Percentiles rank a stretch among this genome's conserved stretches.
Conservation (phyloP, 805 yeast genomes). For the Scheffersomyces amazonensis region DNA sequence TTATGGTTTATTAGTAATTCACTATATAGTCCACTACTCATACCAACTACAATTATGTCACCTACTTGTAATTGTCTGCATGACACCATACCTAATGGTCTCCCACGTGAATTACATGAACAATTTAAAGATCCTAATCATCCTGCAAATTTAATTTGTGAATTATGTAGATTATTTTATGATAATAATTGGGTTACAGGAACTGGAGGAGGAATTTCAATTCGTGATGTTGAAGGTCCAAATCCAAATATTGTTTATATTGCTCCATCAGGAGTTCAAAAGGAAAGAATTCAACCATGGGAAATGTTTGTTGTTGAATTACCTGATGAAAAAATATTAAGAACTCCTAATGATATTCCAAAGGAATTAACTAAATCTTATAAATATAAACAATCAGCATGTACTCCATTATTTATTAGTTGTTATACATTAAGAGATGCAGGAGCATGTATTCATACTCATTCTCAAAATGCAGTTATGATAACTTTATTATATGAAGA, state of each 20-base stretch:
- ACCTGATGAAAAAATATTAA: slow-evolving; percentile 48
- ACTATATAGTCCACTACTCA: too few relatives aligned
- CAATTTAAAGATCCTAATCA: slow-evolving; percentile 51
- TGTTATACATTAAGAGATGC: slow-evolving; percentile 67
- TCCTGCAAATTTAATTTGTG: slow-evolving; percentile 85
- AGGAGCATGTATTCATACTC: slow-evolving; percentile 94
- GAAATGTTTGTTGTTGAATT: slow-evolving; percentile 76
- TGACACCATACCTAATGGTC: background rate
- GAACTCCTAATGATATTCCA: slow-evolving; percentile 53
- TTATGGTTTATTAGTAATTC: too few relatives aligned
- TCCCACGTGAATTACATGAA: slow-evolving; percentile 12
- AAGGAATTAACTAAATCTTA: slow-evolving; percentile 33
- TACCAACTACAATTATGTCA: too few relatives aligned
- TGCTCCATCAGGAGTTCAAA: slow-evolving; percentile 96
- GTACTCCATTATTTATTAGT: slow-evolving; percentile 84
- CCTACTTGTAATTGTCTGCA: slow-evolving; percentile 13
- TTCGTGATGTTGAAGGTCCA: slow-evolving; percentile 46
- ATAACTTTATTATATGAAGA: slow-evolving; percentile 63
- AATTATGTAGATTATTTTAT: slow-evolving; percentile 73
- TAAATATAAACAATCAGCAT: slow-evolving; percentile 82
- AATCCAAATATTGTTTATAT: slow-evolving; percentile 56
- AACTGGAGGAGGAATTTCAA: slow-evolving; percentile 93
- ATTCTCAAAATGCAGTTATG: slow-evolving; percentile 86
- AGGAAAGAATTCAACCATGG: slow-evolving; percentile 78
- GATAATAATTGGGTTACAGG: slow-evolving; percentile 90